These are phyloP conservation scores for Gaeumannomyces sp. DNA, from an alignment of 2,329 filamentous ascomycete genomes.

Conservation along the genomic window DNA sequence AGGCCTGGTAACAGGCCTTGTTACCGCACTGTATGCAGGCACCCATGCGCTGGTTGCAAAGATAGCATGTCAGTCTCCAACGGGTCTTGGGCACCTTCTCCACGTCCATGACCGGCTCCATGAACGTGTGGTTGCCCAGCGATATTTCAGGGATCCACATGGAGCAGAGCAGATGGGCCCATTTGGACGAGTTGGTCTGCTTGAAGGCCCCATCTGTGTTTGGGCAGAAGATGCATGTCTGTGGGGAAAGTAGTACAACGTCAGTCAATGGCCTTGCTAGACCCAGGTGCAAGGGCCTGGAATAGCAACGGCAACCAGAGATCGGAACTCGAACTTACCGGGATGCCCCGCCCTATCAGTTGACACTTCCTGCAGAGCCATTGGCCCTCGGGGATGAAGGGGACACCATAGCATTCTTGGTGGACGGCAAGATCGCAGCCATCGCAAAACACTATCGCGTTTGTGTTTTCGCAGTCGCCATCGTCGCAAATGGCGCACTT, in stretches of 20 bases:
- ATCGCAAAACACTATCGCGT: conserved; percentile 98
- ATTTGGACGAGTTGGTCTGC: conserved; percentile 92
- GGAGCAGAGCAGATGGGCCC: conserved; percentile 92
- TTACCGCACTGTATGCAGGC: conserved; percentile 98
- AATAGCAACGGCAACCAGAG: neutral
- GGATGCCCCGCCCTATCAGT: conserved; percentile 84
- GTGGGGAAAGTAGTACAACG: conserved; percentile 11
- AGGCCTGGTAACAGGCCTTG: conserved; percentile 93
- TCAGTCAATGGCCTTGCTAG: conserved; percentile 6
- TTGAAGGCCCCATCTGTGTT: conserved; percentile 98
- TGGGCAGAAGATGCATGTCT: conserved; percentile 96
- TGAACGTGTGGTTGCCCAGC: conserved; percentile 91
- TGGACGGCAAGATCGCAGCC: conserved; percentile 96
- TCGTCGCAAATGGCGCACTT: conserved; percentile 98
- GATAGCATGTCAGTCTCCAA: conserved; percentile 93
- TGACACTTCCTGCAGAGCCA: conserved; percentile 98
- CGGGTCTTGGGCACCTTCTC: conserved; percentile 93
- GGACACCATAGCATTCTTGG: conserved; percentile 97
- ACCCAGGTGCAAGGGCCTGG: neutral
- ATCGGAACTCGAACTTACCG: conserved; percentile 44
- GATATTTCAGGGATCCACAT: conserved; percentile 99
- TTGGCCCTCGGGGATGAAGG: conserved; percentile 96
- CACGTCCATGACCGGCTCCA: conserved; percentile 97
- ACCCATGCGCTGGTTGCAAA: conserved; percentile 95
- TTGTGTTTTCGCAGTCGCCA: conserved; percentile 98